Percentiles rank a stretch among this genome's conserved stretches.
Evolutionary conservation across 495 filamentous ascomycete species (phyloP).

Genomic region (Apiosordaria backusii): DNA sequence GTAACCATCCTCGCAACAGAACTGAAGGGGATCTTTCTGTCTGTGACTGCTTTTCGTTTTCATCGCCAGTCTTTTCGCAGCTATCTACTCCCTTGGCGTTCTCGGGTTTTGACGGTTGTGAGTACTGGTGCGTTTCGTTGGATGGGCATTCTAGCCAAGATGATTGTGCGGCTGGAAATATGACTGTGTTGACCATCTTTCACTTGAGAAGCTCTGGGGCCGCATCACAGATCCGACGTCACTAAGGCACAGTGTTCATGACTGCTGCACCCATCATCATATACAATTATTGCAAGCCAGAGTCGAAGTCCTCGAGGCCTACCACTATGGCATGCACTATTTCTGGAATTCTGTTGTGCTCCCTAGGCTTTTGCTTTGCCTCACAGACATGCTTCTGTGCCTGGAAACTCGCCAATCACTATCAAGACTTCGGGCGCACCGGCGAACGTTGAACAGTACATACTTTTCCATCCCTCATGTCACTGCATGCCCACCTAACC

Average conservation of each 20-base stretch:
- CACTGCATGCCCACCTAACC: neutral
- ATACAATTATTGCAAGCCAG: neutral
- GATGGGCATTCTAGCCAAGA: neutral
- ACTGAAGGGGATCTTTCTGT: neutral
- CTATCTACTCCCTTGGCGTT: neutral
- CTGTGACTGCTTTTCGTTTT: neutral
- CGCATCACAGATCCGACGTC: no score
- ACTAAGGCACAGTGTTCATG: no score
- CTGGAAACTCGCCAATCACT: neutral
- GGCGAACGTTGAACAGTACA: neutral
- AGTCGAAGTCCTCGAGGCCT: neutral
- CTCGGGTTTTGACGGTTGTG: neutral
- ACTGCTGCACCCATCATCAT: neutral
- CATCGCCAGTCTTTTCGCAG: neutral
- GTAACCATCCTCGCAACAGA: constrained; percentile 6
- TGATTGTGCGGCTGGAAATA: neutral
- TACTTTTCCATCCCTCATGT: neutral
- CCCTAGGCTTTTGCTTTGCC: neutral
- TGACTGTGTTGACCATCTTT: neutral
- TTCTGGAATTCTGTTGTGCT: neutral
- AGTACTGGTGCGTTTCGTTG: neutral
- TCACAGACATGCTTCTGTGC: neutral
- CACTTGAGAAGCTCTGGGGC: no score
- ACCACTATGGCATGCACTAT: neutral
- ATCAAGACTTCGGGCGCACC: neutral